These are phyloP conservation scores for Phytophthora agathidicida DNA, from an alignment of 352 stramenopile species.

Conservation along the genomic window DNA sequence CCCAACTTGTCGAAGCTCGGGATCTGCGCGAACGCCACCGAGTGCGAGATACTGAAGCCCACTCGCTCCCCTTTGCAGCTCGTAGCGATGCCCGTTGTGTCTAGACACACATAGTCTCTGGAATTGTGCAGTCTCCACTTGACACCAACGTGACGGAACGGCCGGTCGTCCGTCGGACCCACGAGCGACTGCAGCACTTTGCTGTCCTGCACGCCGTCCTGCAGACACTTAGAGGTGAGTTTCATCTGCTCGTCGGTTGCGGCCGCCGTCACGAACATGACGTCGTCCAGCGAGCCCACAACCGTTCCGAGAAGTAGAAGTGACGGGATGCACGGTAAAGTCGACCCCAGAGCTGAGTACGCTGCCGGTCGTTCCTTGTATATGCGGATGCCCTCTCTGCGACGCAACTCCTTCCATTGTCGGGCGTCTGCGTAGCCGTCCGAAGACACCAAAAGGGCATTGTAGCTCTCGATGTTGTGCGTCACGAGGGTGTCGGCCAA, in stretches of 20 bases:
- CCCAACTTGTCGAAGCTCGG: conserved; percentile 65
- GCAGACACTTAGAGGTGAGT: conserved; percentile 43
- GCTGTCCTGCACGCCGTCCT: conserved; percentile 51
- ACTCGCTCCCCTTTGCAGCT: conserved; percentile 25
- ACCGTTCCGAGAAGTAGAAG: conserved; percentile 38
- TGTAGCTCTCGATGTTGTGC: conserved; percentile 39
- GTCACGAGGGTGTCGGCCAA: conserved; percentile 33
- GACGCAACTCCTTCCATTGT: conserved; percentile 41
- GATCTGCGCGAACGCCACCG: conserved; percentile 40
- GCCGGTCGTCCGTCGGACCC: conserved; percentile 40
- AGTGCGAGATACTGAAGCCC: conserved; percentile 44
- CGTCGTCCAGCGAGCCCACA: conserved; percentile 28
- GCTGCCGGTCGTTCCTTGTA: conserved; percentile 28
- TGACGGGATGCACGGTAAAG: conserved; percentile 29
- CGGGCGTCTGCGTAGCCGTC: conserved; percentile 26
- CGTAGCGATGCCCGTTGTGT: conserved; percentile 29
- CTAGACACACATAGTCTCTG: conserved; percentile 58
- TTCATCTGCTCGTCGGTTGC: conserved; percentile 55
- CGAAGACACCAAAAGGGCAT: conserved; percentile 5
- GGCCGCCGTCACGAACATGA: conserved; percentile 31
- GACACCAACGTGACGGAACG: conserved; percentile 62
- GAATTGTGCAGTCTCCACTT: conserved; percentile 62
- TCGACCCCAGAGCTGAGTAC: neutral
- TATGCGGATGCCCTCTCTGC: conserved; percentile 31
- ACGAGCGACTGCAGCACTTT: conserved; percentile 62